Base-by-base conservation (phyloP, 2,329 filamentous ascomycete genomes). In the Botrytis fragariae region DNA sequence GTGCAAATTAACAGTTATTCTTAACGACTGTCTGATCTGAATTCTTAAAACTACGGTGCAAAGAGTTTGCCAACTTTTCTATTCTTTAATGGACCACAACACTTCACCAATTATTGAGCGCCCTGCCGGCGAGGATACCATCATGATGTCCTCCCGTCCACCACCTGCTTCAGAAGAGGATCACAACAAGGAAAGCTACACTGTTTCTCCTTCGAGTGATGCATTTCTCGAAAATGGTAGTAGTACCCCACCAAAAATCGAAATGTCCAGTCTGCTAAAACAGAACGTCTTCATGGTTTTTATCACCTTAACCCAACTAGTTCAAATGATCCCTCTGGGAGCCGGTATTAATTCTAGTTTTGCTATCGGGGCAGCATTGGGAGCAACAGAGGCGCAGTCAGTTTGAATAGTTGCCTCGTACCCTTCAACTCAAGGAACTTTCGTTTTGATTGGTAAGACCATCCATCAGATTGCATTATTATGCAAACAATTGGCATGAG, bases 401-500 rank as follows among this genome's bases (percentile, higher is more conserved):
- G 54, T 69, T 32, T 73, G 71, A 64, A 61, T 69, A 7, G 71
- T 73, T 37, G 71, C 71, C 6, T 69, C 63, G 32, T 72, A 74
- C 44, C 69, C 69, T 14, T 42, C 72, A n/a, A 74, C 73, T n/a
- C 73, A 74, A 69, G 73, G 73, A 32, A 72, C 73, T 16, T 74
- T 74, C 54, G 73, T 74, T 18, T 48, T 74, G 1, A 68, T 69
- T 20, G 69, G 69, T 71, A 39, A 39, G 57, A n/a, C 9, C 25
- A 35, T 5, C 45, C 32, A n/a, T 39, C 14, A 22, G 16, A 35
- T 29, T 54, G 8, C 9, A 67, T 39, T n/a, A 1, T n/a, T 37
- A 20, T n/a, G 35, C 20, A 45, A 29, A 29, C 18, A 25, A 25
- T 63, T 22, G 29, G 35, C 16, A 29, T 48, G 22, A 29, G 20